These are phyloP conservation scores for Juncus effusus DNA, from an alignment of 176 grass and related monocot genomes.

Conservation along the genomic window DNA sequence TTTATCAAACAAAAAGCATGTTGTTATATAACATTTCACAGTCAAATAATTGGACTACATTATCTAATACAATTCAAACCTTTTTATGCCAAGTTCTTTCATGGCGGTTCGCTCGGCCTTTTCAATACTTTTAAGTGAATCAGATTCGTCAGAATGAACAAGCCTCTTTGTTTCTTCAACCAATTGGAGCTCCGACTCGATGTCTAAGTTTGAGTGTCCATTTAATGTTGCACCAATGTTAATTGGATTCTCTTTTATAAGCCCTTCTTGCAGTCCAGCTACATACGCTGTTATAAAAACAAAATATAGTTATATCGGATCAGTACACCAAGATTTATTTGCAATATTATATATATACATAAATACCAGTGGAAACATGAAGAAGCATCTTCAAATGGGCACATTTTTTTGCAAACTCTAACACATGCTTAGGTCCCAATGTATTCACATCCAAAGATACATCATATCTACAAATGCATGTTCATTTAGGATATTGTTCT, in stretches of 20 bases:
- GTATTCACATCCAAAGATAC: constrained; percentile 45
- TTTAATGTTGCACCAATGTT: constrained; percentile 41
- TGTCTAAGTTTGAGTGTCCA: constrained; percentile 47
- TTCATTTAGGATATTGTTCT: background rate
- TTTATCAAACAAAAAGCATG: background rate
- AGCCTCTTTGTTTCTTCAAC: constrained; percentile 43
- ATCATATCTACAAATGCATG: constrained; percentile 41
- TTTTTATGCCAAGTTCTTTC: constrained; percentile 75
- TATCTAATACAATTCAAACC: constrained; percentile 21
- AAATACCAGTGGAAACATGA: constrained; percentile 68
- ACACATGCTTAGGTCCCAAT: constrained; percentile 39
- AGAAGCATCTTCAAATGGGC: constrained; percentile 55
- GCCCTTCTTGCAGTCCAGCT: constrained; percentile 48
- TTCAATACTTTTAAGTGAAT: constrained; percentile 1
- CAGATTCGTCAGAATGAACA: constrained; percentile 8
- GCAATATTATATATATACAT: no score
- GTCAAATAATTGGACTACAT: no score
- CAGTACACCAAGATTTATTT: no score
- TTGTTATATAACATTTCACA: background rate
- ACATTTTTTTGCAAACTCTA: constrained; percentile 64
- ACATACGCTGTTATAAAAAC: constrained; percentile 43
- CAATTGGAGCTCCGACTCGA: constrained; percentile 55
- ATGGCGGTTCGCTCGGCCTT: constrained; percentile 41
- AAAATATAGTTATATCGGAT: background rate
- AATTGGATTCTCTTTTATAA: constrained; percentile 63